Conservation (phyloP, 2,329 filamentous ascomycete genomes). For the Pseudocercospora macadamiae region DNA sequence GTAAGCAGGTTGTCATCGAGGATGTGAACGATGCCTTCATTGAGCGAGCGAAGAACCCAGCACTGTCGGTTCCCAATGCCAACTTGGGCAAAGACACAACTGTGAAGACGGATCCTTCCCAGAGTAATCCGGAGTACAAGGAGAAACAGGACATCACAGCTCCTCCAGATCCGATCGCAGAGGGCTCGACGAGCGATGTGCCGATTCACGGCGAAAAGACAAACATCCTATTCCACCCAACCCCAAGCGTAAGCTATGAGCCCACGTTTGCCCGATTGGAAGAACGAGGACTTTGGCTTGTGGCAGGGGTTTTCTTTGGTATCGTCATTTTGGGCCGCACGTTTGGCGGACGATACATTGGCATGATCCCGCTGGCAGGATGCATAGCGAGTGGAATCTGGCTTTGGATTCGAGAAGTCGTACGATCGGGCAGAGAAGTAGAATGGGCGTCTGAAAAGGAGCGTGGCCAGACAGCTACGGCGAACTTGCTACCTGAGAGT, state of each 20-base stretch:
- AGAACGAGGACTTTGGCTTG: conserved; percentile 71
- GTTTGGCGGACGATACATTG: conserved; percentile 77
- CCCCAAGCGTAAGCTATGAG: conserved; percentile 84
- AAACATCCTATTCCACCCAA: conserved; percentile 93
- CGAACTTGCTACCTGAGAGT: conserved; percentile 88
- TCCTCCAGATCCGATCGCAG: conserved; percentile 81
- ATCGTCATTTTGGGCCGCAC: conserved; percentile 78
- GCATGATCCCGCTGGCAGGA: conserved; percentile 72
- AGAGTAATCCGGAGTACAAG: conserved; percentile 79
- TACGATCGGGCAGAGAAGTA: conserved; percentile 76
- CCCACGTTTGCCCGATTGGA: conserved; percentile 82
- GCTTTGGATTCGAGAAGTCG: conserved; percentile 86
- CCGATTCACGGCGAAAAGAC: conserved; percentile 97
- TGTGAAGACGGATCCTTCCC: conserved; percentile 69
- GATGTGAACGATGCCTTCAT: conserved; percentile 74
- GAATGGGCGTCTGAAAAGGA: conserved; percentile 90
- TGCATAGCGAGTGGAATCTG: conserved; percentile 78
- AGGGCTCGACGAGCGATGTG: conserved; percentile 85
- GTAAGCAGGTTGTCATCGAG: conserved; percentile 81
- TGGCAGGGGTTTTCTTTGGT: conserved; percentile 68
- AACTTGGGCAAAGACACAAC: conserved; percentile 78
- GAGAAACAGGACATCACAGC: conserved; percentile 85
- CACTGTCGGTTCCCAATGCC: conserved; percentile 84
- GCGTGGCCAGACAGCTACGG: conserved; percentile 79
- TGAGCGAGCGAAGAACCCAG: conserved; percentile 71